Conservation (phyloP, 78 protist genomes). For the slime mould (Dictyostelium discoideum) region dicty_2.7 NC_007091.3:2804001-2804500, state of each 20-base stretch:
- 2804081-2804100: background rate
- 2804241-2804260: conserved; percentile 42
- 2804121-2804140: background rate
- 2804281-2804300: conserved; percentile 36
- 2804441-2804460: conserved; percentile 35
- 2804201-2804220: conserved; percentile 29
- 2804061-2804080: conserved; percentile 8
- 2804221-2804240: conserved; percentile 19
- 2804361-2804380: conserved; percentile 62
- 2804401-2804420: too few relatives aligned
- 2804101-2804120: background rate
- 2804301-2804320: conserved; percentile 1
- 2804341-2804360: conserved; percentile 28
- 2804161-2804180: conserved; percentile 63
- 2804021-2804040: background rate
- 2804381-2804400: background rate
- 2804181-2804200: conserved; percentile 60
- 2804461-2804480: conserved; percentile 72
- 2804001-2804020: background rate
- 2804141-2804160: background rate
- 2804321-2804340: conserved; percentile 64
- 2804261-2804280: conserved; percentile 49
- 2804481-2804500: conserved; percentile 66
- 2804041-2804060: conserved; percentile 15
- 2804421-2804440: background rate